A percentile compares a stretch with the other conserved stretches of the same genome.
Evolutionary conservation across 306 rosid genomes (phyloP).

Genomic region (Gillenia trifoliata): DNA sequence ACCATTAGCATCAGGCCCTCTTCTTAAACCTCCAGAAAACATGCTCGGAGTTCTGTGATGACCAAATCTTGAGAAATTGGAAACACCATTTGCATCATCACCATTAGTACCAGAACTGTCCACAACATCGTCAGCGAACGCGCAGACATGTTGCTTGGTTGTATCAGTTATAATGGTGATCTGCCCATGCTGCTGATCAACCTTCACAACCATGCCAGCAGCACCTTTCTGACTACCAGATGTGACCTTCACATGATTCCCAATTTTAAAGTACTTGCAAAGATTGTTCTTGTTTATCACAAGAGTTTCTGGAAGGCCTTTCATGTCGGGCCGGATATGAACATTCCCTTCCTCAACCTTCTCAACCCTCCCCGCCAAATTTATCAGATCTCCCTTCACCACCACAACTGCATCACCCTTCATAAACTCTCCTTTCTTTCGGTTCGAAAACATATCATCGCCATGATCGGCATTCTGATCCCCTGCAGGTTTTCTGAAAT

Average conservation of each 20-base stretch:
- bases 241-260: slow-evolving; percentile 89
- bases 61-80: slow-evolving; percentile 47
- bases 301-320: slow-evolving; percentile 77
- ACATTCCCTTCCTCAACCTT: slow-evolving; percentile 85
- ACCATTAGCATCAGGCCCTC: slow-evolving; percentile 64
- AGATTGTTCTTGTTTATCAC: slow-evolving; percentile 76
- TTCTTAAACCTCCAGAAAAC: slow-evolving; percentile 65
- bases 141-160: slow-evolving; percentile 83
- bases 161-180: slow-evolving; percentile 74
- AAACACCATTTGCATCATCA: slow-evolving; percentile 27
- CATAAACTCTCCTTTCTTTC: slow-evolving; percentile 88
- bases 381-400: slow-evolving; percentile 76
- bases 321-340: slow-evolving; percentile 76
- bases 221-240: slow-evolving; percentile 87
- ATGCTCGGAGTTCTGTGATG: slow-evolving; percentile 48
- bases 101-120: slow-evolving; percentile 51
- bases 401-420: slow-evolving; percentile 92
- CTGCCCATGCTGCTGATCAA: slow-evolving; percentile 67
- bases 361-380: slow-evolving; percentile 87
- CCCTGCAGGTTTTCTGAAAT: slow-evolving; percentile 43
- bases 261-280: slow-evolving; percentile 84
- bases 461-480: slow-evolving; percentile 73
- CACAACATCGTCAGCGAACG: slow-evolving; percentile 91
- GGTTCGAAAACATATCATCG: slow-evolving; percentile 62
- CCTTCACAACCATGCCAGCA: slow-evolving; percentile 97